These are phyloP conservation scores for Coccomyxa sp. DNA, from an alignment of 139 green algal genomes.

Conservation along the genomic window DNA sequence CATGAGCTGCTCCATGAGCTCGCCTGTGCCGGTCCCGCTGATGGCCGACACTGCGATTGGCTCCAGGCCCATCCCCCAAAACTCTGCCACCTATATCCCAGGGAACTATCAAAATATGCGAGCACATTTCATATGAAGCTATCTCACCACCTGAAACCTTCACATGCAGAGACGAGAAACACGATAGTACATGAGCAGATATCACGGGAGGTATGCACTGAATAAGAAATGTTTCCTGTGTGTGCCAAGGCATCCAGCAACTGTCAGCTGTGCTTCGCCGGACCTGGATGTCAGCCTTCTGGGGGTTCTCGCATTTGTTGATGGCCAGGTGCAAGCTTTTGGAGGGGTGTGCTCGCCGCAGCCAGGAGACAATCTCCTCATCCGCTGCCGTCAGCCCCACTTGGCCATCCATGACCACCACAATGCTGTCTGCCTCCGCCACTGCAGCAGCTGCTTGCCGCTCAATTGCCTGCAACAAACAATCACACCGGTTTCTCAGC, in stretches of 20 bases:
- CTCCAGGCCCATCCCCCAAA: conserved; percentile 84
- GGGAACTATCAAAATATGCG: neutral
- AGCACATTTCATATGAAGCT: neutral
- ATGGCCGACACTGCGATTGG: conserved; percentile 89
- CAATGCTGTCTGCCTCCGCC: conserved; percentile 74
- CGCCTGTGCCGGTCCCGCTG: conserved; percentile 79
- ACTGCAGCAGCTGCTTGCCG: conserved; percentile 86
- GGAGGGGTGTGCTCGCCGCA: conserved; percentile 68
- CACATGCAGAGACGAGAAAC: no score
- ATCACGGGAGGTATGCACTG: no score
- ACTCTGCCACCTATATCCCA: conserved; percentile 69
- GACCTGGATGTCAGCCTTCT: conserved; percentile 65
- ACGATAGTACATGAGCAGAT: no score
- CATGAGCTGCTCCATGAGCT: conserved; percentile 79
- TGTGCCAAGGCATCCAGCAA: no score
- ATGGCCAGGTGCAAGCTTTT: conserved; percentile 83
- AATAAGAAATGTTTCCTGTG: no score
- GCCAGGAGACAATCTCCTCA: conserved; percentile 86
- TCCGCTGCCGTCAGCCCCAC: conserved; percentile 70
- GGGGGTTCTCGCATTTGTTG: conserved; percentile 96
- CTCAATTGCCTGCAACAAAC: conserved; percentile 65
- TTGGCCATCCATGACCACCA: conserved; percentile 92
- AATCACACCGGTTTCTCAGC: conserved; percentile 8
- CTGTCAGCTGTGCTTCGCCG: neutral
- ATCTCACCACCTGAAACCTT: no score